phyloP scores from a whole-genome alignment of 1,284 basidiomycete species.

The Ceratobasidium theobromae region DNA sequence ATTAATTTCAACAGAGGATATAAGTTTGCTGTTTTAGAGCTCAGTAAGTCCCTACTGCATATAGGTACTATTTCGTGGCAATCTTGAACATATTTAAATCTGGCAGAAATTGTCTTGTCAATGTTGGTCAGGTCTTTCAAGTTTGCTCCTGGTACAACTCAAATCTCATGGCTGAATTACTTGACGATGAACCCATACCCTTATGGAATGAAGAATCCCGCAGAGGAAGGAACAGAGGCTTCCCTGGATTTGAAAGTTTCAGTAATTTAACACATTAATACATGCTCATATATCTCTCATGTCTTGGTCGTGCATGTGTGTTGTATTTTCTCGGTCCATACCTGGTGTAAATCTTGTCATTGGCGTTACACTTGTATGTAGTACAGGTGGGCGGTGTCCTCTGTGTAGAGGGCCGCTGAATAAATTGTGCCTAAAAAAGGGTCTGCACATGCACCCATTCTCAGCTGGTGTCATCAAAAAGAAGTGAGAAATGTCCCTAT shows the following conservation, averaged over 20 bases:
- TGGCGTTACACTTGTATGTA: no score
- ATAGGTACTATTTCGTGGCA: background rate
- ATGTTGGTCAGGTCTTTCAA: background rate
- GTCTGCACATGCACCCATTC: no score
- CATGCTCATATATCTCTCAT: no score
- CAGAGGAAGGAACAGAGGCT: background rate
- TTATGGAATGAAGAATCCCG: background rate
- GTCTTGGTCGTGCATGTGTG: no score
- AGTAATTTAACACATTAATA: background rate
- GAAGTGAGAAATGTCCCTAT: no score
- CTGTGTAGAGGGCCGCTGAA: no score
- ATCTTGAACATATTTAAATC: background rate
- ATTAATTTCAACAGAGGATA: background rate
- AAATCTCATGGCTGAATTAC: background rate
- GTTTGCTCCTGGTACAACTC: background rate
- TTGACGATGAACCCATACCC: conserved; percentile 6
- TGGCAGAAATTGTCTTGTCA: conserved; percentile 9
- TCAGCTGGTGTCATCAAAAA: no score
- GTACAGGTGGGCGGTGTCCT: no score
- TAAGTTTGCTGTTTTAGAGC: conserved; percentile 7
- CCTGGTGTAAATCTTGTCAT: no score
- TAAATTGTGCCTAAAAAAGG: no score
- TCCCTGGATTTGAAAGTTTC: background rate
- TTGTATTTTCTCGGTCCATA: no score
- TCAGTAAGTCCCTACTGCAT: background rate